These are phyloP conservation scores for Davidsoniella neocaledoniae DNA, from an alignment of 2,329 filamentous ascomycete genomes.

Conservation along the genomic window DNA sequence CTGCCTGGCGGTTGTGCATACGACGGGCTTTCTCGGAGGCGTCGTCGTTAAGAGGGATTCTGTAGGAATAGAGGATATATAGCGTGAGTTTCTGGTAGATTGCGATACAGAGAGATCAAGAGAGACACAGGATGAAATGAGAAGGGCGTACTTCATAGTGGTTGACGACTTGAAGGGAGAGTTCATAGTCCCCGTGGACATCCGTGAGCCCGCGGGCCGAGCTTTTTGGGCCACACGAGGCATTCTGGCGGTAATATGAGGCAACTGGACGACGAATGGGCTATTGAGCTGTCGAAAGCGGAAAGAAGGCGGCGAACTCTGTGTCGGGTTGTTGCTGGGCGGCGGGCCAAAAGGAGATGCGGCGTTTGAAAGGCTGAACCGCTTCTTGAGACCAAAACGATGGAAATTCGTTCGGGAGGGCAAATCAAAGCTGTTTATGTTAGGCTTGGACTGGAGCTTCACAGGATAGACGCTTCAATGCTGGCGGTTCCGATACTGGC, in stretches of 20 bases:
- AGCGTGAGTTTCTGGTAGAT: background rate
- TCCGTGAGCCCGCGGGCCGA: slow-evolving; percentile 31
- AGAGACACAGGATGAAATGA: slow-evolving; percentile 4
- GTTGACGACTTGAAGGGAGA: slow-evolving; percentile 37
- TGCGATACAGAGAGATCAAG: background rate
- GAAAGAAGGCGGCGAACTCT: background rate
- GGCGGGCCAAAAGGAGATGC: too few relatives aligned
- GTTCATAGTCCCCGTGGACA: slow-evolving; percentile 28
- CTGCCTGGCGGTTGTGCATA: slow-evolving; percentile 69
- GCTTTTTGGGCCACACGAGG: slow-evolving; percentile 40
- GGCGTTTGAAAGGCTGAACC: too few relatives aligned
- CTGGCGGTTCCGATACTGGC: too few relatives aligned
- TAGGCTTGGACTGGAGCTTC: too few relatives aligned
- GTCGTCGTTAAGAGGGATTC: slow-evolving; percentile 90
- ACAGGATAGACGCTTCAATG: too few relatives aligned
- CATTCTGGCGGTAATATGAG: slow-evolving; percentile 24
- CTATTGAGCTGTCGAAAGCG: background rate
- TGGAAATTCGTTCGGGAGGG: too few relatives aligned
- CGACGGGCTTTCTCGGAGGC: slow-evolving; percentile 78
- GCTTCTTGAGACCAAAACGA: too few relatives aligned
- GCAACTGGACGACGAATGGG: background rate
- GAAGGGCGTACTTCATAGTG: slow-evolving; percentile 32
- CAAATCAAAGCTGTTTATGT: too few relatives aligned
- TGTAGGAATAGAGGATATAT: background rate
- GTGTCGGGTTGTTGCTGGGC: too few relatives aligned